Base-by-base conservation (phyloP, 805 yeast genomes). In the Blastobotrys terrestris region DNA sequence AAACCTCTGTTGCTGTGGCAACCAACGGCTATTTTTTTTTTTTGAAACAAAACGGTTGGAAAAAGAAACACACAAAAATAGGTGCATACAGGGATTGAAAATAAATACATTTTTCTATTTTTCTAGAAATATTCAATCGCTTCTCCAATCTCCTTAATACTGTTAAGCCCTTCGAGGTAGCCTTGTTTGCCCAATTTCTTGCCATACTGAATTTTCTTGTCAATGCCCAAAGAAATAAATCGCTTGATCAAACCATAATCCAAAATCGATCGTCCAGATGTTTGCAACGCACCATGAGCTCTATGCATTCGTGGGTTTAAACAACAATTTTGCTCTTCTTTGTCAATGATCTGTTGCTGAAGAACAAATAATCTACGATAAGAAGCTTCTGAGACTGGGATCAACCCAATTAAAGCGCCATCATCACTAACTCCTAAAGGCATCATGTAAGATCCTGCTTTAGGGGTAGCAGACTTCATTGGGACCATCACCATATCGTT, bases 301-400 rank as follows among this genome's bases (percentile, higher is more conserved):
- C 71, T 59, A 53, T 66, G 63, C 59, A 59, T 59, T 19, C 70
- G 60, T 31, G 96, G 95, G 64, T 92, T 94, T 58, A 94, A 71
- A 0, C 97, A 97, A 49, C 86, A 83, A 53, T 72, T 68, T 57
- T 85, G 90, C 40, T 73, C 74, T 53, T 85, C 87, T 59, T 86
- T 86, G 52, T 91, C 97, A 39, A 78, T 77, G 49, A 94, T 70
- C 61, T 90, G 97, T 67, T 90, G 96, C 64, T 91, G 97, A 18
- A 92, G 72, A 39, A 89, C 83, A 63, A 86, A 87, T 63, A 94
- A 74, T 53, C 95, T 75, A 67, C 97, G 77, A 68, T 89, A 94
- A 11, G 81, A 75, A 2, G 80, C 70, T 64, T 94, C 98, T 42
- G 77, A 72, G 11, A 90, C 71, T 0, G 98, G 97, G 18, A 79